A percentile compares a stretch with the other conserved stretches of the same genome.
Evolutionary conservation across 2,329 filamentous ascomycete species (phyloP).

Genomic region (Fusarium setosum): DNA sequence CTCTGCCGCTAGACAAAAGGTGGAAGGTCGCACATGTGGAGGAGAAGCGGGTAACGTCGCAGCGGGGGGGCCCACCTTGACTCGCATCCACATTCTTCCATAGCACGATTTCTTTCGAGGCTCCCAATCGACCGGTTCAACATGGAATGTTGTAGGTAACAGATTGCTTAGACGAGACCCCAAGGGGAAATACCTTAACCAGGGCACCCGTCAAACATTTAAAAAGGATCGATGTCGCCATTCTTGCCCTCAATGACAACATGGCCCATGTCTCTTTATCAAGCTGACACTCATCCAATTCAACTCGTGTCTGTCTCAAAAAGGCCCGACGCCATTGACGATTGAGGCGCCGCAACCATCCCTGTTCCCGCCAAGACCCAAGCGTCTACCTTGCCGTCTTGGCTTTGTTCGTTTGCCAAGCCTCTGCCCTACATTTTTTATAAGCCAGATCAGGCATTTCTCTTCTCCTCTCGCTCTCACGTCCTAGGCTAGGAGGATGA

Average conservation of each 20-base stretch:
- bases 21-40: conserved; percentile 9
- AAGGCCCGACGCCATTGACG: too few species aligned
- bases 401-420: too few species aligned
- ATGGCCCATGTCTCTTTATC: conserved; percentile 11
- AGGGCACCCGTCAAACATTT: not conserved
- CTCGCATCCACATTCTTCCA: not conserved
- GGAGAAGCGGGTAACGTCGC: not conserved
- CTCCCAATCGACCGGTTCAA: not conserved
- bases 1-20: conserved; percentile 18
- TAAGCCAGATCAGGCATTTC: too few species aligned
- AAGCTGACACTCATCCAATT: too few species aligned
- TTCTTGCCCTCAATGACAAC: conserved; percentile 2
- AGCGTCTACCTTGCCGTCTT: too few species aligned
- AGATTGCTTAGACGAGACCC: not conserved
- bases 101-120: not conserved
- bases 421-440: too few species aligned
- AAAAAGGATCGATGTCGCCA: conserved; percentile 11
- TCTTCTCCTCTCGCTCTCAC: too few species aligned
- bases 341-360: too few species aligned
- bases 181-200: not conserved
- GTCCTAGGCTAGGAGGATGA: too few species aligned
- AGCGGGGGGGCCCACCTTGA: not conserved
- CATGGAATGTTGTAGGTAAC: not conserved
- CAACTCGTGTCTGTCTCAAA: too few species aligned
- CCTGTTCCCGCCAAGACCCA: too few species aligned